Conservation (phyloP, 2,329 filamentous ascomycete species). For the Hymenoscyphus linearis region DNA sequence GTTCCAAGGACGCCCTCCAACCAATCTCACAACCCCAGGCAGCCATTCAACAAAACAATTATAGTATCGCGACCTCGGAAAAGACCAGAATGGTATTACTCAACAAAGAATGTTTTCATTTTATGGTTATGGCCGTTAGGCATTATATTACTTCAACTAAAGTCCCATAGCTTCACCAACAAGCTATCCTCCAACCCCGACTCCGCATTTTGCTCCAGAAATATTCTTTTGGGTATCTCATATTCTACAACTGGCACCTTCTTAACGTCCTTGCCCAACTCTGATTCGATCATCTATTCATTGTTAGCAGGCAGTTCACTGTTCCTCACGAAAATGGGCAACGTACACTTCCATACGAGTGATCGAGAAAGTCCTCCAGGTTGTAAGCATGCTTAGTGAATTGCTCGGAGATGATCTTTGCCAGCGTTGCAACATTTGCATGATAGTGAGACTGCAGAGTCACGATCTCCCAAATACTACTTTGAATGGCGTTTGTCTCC, state of each 20-base stretch:
- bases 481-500: slow-evolving; percentile 82
- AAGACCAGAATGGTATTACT: not conserved
- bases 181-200: slow-evolving; percentile 48
- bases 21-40: not conserved
- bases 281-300: slow-evolving; percentile 70
- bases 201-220: slow-evolving; percentile 40
- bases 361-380: slow-evolving; percentile 94
- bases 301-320: not conserved
- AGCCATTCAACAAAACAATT: not conserved
- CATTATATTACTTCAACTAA: slow-evolving; percentile 30
- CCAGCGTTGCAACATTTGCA: slow-evolving; percentile 89
- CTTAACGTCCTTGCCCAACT: slow-evolving; percentile 76
- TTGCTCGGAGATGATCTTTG: slow-evolving; percentile 90
- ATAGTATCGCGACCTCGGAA: not conserved
- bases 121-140: not conserved
- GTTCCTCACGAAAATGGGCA: not conserved
- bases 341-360: slow-evolving; percentile 78
- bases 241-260: slow-evolving; percentile 87
- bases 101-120: not conserved
- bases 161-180: slow-evolving; percentile 58
- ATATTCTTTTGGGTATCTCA: slow-evolving; percentile 63
- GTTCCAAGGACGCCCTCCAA: not conserved
- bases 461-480: slow-evolving; percentile 90
- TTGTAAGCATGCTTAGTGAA: slow-evolving; percentile 96
- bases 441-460: slow-evolving; percentile 91